Conservation (phyloP, 148 eudicot species). For the Spergularia marina region DNA sequence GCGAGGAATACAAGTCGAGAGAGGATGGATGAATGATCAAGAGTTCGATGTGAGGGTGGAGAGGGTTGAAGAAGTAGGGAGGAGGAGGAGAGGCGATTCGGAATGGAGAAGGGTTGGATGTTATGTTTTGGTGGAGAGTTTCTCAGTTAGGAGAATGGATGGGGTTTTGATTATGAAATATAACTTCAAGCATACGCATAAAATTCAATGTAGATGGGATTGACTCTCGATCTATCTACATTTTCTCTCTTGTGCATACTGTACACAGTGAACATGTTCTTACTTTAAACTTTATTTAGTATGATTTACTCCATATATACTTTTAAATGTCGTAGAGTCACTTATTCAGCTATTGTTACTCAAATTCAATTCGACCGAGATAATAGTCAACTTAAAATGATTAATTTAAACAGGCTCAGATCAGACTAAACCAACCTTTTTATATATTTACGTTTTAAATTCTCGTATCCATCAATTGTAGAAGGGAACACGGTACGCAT, state of each 20-base stretch:
- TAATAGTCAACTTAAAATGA: too few species aligned
- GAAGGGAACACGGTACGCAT: too few species aligned
- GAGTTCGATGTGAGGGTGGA: conserved; percentile 42
- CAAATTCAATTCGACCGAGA: too few species aligned
- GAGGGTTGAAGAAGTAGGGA: conserved; percentile 36
- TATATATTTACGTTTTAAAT: too few species aligned
- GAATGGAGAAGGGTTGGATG: conserved; percentile 54
- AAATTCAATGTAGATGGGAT: conserved; percentile 53
- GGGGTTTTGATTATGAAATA: conserved; percentile 54
- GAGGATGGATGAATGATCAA: conserved; percentile 49
- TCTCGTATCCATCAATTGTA: too few species aligned
- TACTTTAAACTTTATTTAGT: too few species aligned
- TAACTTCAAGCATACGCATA: conserved; percentile 51
- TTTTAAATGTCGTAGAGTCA: too few species aligned
- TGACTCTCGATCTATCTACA: conserved; percentile 16
- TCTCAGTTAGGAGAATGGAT: conserved; percentile 56
- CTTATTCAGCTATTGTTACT: too few species aligned
- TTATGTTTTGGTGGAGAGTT: conserved; percentile 62
- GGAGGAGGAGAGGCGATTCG: conserved; percentile 22
- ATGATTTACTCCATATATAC: too few species aligned
- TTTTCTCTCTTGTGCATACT: neutral
- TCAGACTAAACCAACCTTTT: too few species aligned
- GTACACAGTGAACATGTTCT: too few species aligned
- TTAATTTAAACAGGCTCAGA: too few species aligned
- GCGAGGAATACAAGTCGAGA: conserved; percentile 48